Evolutionary conservation across 176 grass and related monocot species (phyloP), one percentile per base, ranked within the genome.

Genomic region (Areca catechu): DNA sequence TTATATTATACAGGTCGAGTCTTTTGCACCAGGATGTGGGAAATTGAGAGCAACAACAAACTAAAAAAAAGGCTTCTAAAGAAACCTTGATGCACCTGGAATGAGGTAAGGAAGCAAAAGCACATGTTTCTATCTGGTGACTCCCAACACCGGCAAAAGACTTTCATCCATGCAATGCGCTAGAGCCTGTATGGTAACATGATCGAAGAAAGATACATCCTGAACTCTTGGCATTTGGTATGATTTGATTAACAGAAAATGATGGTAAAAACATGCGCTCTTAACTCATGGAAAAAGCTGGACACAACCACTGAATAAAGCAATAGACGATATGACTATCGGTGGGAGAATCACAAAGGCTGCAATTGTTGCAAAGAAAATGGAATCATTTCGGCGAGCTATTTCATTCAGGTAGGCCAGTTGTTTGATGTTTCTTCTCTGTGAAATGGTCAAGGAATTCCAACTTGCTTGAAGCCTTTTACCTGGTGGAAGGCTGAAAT

Each of bases 371-470:
- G 93, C 84, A 18, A 98, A 85, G 81, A 98, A 98, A 54, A 83
- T 62, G 0, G 93, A 98, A 53, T 98, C 84, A 1, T 98, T 92
- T 52, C 84, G 57, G 27, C 67, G 74, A 61, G 68, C 54, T 7
- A 83, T 88, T 77, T 92, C 77, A 63, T 77, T 85, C 21, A 92
- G 84, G 61, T 87, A 30, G 9, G 81, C 76, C 52, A 92, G 93
- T 71, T 81, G 77, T 73, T 85, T 93, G 78, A 93, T 89, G 71
- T 98, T 98, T 78, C 94, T 84, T 65, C 62, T 82, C 75, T 83
- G 84, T 5, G 88, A 83, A 34, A 92, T 60, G 0, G 94, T 98
- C 55, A 83, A 62, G 53, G 49, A 20, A 62, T 76, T 85, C 59
- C 85, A 63, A 51, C 81, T 83, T 63, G 87, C 63, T 66, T 85